A percentile compares a stretch with the other conserved stretches of the same genome.
These are phyloP conservation scores for Colletotrichum graminicola DNA, from an alignment of 2,329 filamentous ascomycete species.

Conservation along the genomic window DNA sequence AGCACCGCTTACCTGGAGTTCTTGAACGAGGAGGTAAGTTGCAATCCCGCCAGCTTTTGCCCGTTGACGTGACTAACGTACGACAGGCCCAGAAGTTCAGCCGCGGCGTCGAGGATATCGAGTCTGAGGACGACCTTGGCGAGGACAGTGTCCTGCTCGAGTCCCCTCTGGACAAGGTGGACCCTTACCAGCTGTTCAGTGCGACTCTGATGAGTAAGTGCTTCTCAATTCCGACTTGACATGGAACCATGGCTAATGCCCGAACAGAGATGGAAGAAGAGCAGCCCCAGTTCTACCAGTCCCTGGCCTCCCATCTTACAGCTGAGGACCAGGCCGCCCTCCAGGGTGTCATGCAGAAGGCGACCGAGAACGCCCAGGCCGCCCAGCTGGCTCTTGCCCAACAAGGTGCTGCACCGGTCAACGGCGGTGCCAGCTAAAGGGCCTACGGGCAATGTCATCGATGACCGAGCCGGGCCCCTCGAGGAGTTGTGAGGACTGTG, in stretches of 20 bases:
- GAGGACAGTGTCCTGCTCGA: slow-evolving; percentile 95
- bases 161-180: slow-evolving; percentile 93
- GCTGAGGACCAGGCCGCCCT: slow-evolving; percentile 86
- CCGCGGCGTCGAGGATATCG: slow-evolving; percentile 71
- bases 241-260: slow-evolving; percentile 40
- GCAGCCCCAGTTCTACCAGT: slow-evolving; percentile 89
- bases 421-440: slow-evolving; percentile 43
- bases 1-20: slow-evolving; percentile 96
- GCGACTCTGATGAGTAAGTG: slow-evolving; percentile 83
- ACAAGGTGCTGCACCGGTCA: slow-evolving; percentile 44
- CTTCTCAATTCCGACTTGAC: slow-evolving; percentile 1
- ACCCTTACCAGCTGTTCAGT: slow-evolving; percentile 93
- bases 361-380: slow-evolving; percentile 58
- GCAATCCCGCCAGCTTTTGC: neutral
- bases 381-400: slow-evolving; percentile 46
- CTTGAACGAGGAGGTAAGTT: slow-evolving; percentile 84
- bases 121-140: slow-evolving; percentile 88
- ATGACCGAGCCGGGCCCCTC: slow-evolving; percentile 42
- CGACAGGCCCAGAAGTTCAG: slow-evolving; percentile 86
- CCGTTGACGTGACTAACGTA: slow-evolving; percentile 43
- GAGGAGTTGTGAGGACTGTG: slow-evolving; percentile 19
- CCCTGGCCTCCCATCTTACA: slow-evolving; percentile 81
- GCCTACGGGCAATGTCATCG: slow-evolving; percentile 40
- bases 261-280: slow-evolving; percentile 84
- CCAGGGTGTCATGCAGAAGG: slow-evolving; percentile 79